phyloP scores from a whole-genome alignment of 257 asterid species.

The Solanum raphanifolium region DNA sequence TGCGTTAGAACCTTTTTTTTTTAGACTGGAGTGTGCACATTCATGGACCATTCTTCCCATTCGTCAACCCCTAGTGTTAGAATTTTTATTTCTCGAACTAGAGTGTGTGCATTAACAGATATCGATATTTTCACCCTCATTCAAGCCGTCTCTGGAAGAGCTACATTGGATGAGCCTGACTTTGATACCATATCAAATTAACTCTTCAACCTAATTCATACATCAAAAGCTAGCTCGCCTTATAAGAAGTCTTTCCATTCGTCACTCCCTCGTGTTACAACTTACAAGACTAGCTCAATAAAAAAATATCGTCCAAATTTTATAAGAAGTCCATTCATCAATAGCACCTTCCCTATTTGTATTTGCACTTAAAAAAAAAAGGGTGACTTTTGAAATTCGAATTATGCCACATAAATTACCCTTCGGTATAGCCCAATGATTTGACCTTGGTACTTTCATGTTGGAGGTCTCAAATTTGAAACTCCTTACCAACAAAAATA shows the following conservation, averaged over 20 bases:
- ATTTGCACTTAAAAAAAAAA: not conserved
- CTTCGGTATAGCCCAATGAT: accelerated
- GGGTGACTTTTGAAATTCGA: not conserved
- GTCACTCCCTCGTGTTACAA: too few relatives aligned
- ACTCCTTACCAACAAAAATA: accelerated
- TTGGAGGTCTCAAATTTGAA: not conserved
- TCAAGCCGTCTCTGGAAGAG: not conserved
- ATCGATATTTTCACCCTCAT: too few relatives aligned
- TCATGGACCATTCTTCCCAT: not conserved
- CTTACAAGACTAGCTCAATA: too few relatives aligned
- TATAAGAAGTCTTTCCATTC: too few relatives aligned
- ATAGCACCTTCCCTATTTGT: not conserved
- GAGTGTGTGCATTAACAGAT: not conserved
- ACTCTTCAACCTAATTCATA: not conserved
- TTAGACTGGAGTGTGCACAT: not conserved
- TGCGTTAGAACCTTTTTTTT: too few relatives aligned
- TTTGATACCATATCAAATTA: too few relatives aligned
- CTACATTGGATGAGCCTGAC: not conserved
- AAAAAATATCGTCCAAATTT: too few relatives aligned
- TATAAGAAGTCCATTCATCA: not conserved
- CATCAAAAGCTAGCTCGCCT: not conserved
- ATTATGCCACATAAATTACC: not conserved
- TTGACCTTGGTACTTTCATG: not conserved
- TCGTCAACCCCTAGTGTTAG: not conserved
- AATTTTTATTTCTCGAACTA: not conserved